phyloP scores from a whole-genome alignment of 306 rosid species.

The Quercus alba region DNA sequence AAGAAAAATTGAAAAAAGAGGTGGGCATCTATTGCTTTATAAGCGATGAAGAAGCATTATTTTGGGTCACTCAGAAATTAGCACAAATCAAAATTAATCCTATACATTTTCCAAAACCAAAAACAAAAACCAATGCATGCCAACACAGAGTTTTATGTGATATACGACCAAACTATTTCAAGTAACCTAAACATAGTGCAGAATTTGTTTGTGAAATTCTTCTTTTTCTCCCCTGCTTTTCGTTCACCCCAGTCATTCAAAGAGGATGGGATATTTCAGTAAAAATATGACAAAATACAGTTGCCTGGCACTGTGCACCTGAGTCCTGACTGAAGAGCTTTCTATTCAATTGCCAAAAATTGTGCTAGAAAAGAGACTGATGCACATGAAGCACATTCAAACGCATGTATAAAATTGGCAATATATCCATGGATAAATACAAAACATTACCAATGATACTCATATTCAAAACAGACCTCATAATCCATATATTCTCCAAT shows the following conservation, averaged over 20 bases:
- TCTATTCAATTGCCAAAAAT: no score
- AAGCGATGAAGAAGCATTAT: no score
- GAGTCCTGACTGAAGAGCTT: no score
- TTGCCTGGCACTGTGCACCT: no score
- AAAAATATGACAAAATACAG: no score
- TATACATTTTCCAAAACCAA: no score
- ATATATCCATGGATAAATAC: neutral
- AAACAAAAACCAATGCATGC: neutral
- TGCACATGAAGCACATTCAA: neutral
- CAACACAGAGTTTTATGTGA: neutral
- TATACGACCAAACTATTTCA: neutral
- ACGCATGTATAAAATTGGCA: neutral
- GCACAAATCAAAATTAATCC: neutral
- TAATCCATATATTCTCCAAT: neutral
- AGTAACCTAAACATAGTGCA: neutral
- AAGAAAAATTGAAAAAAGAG: neutral
- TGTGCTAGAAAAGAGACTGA: no score
- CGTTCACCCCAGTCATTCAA: neutral
- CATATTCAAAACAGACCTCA: neutral
- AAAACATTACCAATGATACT: neutral
- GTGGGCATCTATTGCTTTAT: no score
- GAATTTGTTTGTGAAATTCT: neutral
- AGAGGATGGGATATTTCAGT: neutral
- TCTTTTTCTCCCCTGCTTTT: neutral
- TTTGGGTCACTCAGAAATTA: neutral